These are phyloP conservation scores for Cladosporium sp. DNA, from an alignment of 2,329 filamentous ascomycete species.

Conservation along the genomic window DNA sequence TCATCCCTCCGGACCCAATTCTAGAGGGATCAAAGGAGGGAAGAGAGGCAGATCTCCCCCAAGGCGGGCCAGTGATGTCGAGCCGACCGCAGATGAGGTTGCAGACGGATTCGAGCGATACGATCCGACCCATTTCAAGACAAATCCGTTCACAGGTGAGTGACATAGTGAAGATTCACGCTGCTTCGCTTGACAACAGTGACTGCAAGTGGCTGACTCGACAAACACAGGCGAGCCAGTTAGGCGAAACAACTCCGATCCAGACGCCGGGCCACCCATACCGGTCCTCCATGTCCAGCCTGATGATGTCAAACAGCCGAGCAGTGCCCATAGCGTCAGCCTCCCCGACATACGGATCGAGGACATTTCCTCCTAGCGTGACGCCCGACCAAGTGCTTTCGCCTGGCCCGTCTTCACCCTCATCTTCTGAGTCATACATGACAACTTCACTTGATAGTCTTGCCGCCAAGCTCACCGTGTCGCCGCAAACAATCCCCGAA, in stretches of 20 bases:
- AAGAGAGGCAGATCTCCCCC: constrained; percentile 33
- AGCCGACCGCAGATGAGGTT: constrained; percentile 34
- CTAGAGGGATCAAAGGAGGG: constrained; percentile 20
- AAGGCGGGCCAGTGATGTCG: constrained; percentile 32
- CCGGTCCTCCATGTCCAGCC: constrained; percentile 25
- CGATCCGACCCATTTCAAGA: constrained; percentile 32
- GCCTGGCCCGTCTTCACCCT: constrained; percentile 27
- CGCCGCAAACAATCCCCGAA: constrained; percentile 38
- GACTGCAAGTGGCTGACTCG: constrained; percentile 22
- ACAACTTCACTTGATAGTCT: constrained; percentile 36
- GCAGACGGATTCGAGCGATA: constrained; percentile 30
- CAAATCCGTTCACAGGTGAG: constrained; percentile 38
- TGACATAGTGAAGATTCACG: not conserved
- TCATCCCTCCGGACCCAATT: constrained; percentile 26
- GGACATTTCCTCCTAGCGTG: constrained; percentile 32
- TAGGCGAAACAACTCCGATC: constrained; percentile 28
- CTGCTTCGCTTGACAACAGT: not conserved
- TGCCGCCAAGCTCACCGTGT: constrained; percentile 33
- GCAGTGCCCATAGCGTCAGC: constrained; percentile 26
- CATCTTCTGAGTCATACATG: constrained; percentile 29
- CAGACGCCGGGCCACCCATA: constrained; percentile 20
- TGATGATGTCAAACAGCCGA: constrained; percentile 28
- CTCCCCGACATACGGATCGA: constrained; percentile 40
- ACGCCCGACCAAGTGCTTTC: constrained; percentile 12
- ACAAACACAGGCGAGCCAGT: constrained; percentile 30